Evolutionary conservation across 371 early-diverging fungal species (phyloP), one percentile per base, ranked within the genome.

Genomic region (Mucor ambiguus): DNA sequence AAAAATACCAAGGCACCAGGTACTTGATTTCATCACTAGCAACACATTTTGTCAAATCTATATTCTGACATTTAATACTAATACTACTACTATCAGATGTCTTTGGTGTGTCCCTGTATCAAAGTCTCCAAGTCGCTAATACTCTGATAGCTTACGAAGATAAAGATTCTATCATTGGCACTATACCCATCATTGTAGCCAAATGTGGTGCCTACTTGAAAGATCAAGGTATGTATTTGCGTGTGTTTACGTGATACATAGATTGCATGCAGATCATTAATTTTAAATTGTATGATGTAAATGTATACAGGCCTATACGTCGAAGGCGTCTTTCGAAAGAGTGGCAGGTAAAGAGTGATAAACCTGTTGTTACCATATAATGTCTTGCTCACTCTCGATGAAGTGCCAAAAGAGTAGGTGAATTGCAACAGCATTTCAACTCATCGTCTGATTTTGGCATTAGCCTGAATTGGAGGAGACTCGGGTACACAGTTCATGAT

Each of bases 401-500:
- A 28, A 82, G 84, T 66, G 78, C 83, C 30, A 87, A 86, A 66
- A 76, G 89, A 46, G 77, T 89, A 46, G 75, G 80, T 14, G 79
- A 84, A 43, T 71, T 89, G 48, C 88, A 89, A 64, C 67, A 74
- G 16, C 64, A 79, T 30, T 87, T 87, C 57, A 85, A 82, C 52
- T 73, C 82, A 11, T 79, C 83, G 48, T 79, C 84, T 38, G 77
- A 75, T 24, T 85, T 85, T 65, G 87, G 88, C 12, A 74, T 76
- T 24, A 75, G 81, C 59, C 64, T 86, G 52, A 83, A 83, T 66
- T 87, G 86, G 85, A 61, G 76, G 30, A 41, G 46, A 10, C 46
- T 46, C 46, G 80, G 80, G 12, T 87, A 80, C 66, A 79, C 85
- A 8, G 84, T 85, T 14, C 86, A 86, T 63, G 89, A 89, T 76